phyloP scores from a whole-genome alignment of 257 asterid species.

The Ilex asprella region DNA sequence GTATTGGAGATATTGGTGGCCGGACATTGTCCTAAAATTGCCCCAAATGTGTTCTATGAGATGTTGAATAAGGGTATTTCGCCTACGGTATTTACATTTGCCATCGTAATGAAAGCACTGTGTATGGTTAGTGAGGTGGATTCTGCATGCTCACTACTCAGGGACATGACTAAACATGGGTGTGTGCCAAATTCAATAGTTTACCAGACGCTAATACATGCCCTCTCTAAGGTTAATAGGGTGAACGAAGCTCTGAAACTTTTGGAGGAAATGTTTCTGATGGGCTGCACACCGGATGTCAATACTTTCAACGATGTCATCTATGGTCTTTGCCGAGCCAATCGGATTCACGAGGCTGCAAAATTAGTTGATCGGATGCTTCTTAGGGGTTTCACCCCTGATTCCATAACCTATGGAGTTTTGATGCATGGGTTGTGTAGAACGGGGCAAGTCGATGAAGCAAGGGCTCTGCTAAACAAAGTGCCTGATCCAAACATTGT shows the following conservation, averaged over 20 bases:
- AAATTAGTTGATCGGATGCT: slow-evolving; percentile 87
- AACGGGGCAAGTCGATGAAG: slow-evolving; percentile 62
- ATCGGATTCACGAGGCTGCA: slow-evolving; percentile 83
- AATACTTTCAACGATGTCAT: slow-evolving; percentile 80
- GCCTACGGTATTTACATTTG: slow-evolving; percentile 73
- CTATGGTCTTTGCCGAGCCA: slow-evolving; percentile 62
- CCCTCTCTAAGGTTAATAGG: slow-evolving; percentile 49
- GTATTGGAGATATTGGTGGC: slow-evolving; percentile 64
- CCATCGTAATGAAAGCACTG: slow-evolving; percentile 68
- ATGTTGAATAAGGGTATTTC: slow-evolving; percentile 75
- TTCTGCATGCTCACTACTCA: slow-evolving; percentile 73
- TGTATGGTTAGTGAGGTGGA: slow-evolving; percentile 72
- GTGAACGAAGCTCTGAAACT: slow-evolving; percentile 68
- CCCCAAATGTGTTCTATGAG: slow-evolving; percentile 79
- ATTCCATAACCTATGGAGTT: slow-evolving; percentile 74
- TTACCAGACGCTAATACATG: slow-evolving; percentile 79
- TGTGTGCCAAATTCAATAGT: slow-evolving; percentile 84
- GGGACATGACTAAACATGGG: slow-evolving; percentile 93
- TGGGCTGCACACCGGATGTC: slow-evolving; percentile 84
- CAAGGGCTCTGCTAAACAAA: slow-evolving; percentile 52
- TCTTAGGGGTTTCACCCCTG: slow-evolving; percentile 62
- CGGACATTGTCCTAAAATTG: slow-evolving; percentile 81
- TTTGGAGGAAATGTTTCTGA: slow-evolving; percentile 93
- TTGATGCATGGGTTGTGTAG: slow-evolving; percentile 70
- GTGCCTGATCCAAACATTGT: slow-evolving; percentile 50